phyloP scores from a whole-genome alignment of 345 rosid species.

The Arabis alpina region DNA sequence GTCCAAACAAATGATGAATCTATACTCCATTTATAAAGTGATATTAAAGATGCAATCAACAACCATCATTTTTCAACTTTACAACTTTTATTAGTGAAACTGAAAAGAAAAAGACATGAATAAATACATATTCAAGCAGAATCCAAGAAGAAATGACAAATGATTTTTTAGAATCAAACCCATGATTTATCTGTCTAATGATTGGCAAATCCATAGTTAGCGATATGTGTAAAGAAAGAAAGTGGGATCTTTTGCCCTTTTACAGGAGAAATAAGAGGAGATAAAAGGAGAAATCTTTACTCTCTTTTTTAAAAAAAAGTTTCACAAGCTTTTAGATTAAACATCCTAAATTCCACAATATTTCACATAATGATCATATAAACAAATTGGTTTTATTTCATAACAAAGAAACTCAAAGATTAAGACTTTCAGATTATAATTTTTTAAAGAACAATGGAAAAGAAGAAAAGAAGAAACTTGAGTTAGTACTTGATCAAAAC shows the following conservation, averaged over 20 bases:
- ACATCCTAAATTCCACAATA: neutral
- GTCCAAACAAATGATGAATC: constrained; percentile 24
- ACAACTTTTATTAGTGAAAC: constrained; percentile 1
- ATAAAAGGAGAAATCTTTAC: too few relatives aligned
- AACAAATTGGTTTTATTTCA: too few relatives aligned
- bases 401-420: neutral
- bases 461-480: neutral
- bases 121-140: neutral
- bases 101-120: neutral
- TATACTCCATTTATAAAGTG: constrained; percentile 5
- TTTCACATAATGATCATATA: constrained; percentile 1
- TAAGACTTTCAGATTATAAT: neutral
- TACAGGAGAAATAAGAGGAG: too few relatives aligned
- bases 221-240: neutral
- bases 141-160: neutral
- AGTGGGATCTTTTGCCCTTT: too few relatives aligned
- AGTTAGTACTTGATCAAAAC: neutral
- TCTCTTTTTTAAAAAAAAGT: neutral
- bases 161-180: neutral
- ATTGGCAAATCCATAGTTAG: neutral
- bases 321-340: neutral
- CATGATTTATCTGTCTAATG: constrained; percentile 16
- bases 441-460: neutral
- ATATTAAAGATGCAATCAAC: constrained; percentile 11
- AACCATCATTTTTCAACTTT: constrained; percentile 17